Conservation (phyloP, 1,284 basidiomycete genomes). For the Ustilago xerochloae region DNA sequence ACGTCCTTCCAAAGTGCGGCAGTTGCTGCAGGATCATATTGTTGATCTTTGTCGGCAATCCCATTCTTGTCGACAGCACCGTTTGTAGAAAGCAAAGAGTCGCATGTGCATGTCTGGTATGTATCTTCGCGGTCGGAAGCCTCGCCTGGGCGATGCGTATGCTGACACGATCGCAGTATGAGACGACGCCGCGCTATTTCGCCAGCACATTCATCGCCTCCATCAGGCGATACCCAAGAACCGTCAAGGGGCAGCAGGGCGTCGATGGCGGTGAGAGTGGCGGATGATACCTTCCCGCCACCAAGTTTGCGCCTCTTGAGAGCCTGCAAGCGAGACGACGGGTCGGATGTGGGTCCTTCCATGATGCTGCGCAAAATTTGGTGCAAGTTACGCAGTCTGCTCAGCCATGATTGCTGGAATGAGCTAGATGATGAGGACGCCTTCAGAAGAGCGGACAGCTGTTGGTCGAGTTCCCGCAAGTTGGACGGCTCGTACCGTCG, state of each 20-base stretch:
- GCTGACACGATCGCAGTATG: slow-evolving; percentile 11
- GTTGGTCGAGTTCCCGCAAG: slow-evolving; percentile 9
- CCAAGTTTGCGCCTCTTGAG: slow-evolving; percentile 23
- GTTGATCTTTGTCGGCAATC: not conserved
- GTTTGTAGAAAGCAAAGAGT: not conserved
- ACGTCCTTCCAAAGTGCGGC: slow-evolving; percentile 29
- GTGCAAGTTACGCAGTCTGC: slow-evolving; percentile 1
- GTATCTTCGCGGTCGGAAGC: not conserved
- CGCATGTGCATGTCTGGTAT: not conserved
- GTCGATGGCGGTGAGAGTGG: slow-evolving; percentile 5
- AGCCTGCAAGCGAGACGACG: not conserved
- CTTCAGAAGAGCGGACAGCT: slow-evolving; percentile 1
- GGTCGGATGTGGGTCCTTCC: not conserved
- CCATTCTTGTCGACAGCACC: not conserved
- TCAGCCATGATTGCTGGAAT: not conserved
- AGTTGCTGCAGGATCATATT: not conserved
- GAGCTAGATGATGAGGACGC: not conserved
- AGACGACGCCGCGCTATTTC: slow-evolving; percentile 27
- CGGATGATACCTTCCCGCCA: not conserved
- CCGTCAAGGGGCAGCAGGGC: slow-evolving; percentile 5
- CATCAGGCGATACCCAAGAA: too few relatives aligned
- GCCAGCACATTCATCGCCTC: too few relatives aligned
- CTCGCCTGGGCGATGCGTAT: not conserved
- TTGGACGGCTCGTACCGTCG: slow-evolving; percentile 6
- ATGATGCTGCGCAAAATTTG: not conserved